These are phyloP conservation scores for Scheffersomyces titani DNA, from an alignment of 1,139 yeast genomes.

Conservation along the genomic window DNA sequence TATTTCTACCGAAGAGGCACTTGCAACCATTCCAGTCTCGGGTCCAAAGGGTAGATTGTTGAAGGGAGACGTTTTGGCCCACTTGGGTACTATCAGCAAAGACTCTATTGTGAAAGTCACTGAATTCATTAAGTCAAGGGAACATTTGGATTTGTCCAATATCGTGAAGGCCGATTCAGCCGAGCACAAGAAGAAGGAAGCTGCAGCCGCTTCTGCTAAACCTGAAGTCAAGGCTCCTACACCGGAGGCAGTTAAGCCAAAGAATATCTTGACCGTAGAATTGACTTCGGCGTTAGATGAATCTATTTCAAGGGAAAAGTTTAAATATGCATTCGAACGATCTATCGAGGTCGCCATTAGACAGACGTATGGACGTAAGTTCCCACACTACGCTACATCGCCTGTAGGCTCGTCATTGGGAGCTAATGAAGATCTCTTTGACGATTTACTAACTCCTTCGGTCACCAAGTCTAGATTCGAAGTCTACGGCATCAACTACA, in stretches of 20 bases:
- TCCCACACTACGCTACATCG: slow-evolving; percentile 47
- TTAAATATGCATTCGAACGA: slow-evolving; percentile 32
- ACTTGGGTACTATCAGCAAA: slow-evolving; percentile 67
- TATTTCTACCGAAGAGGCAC: slow-evolving; percentile 69
- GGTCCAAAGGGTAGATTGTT: slow-evolving; percentile 88
- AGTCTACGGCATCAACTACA: slow-evolving; percentile 34
- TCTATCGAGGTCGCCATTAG: slow-evolving; percentile 33
- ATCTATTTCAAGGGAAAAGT: slow-evolving; percentile 27
- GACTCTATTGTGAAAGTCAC: slow-evolving; percentile 56
- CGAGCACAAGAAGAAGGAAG: slow-evolving; percentile 14
- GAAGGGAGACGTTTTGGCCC: slow-evolving; percentile 89
- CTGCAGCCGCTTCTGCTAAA: slow-evolving; percentile 10
- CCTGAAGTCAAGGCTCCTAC: slow-evolving; percentile 11
- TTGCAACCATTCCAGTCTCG: slow-evolving; percentile 71
- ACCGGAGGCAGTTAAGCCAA: slow-evolving; percentile 28
- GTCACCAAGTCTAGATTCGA: slow-evolving; percentile 60
- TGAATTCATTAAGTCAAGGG: slow-evolving; percentile 54
- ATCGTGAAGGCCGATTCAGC: slow-evolving; percentile 54
- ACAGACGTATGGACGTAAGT: slow-evolving; percentile 42
- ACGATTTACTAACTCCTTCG: slow-evolving; percentile 60
- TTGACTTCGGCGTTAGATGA: slow-evolving; percentile 29
- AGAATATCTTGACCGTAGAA: slow-evolving; percentile 27
- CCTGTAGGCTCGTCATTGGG: slow-evolving; percentile 29
- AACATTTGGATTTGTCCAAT: slow-evolving; percentile 76
- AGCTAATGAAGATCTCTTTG: slow-evolving; percentile 59